Evolutionary conservation across 1,284 basidiomycete species (phyloP).

Genomic region (Inonotus obliquus): DNA sequence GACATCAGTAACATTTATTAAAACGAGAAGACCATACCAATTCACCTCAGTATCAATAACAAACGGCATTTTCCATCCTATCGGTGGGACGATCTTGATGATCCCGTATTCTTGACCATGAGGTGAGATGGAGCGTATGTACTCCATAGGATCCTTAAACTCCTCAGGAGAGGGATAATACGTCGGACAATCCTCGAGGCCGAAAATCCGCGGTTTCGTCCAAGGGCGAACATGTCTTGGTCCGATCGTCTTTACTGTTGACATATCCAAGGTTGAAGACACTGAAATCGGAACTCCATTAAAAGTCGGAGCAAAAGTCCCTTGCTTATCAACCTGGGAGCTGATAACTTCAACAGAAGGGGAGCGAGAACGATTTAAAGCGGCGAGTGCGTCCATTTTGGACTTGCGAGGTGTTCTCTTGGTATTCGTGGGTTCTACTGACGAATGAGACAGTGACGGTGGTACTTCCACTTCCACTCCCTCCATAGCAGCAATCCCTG

Average conservation of each 20-base stretch:
- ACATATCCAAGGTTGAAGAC: conserved; percentile 57
- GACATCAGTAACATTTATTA: conserved; percentile 19
- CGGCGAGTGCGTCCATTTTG: conserved; percentile 77
- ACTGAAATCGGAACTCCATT: conserved; percentile 55
- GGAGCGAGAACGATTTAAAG: conserved; percentile 62
- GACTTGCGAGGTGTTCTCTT: conserved; percentile 80
- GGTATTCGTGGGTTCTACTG: conserved; percentile 13
- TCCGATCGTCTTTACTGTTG: conserved; percentile 61
- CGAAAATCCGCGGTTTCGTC: conserved; percentile 65
- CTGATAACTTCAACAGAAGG: conserved; percentile 47
- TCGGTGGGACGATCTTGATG: conserved; percentile 94
- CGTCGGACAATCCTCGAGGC: conserved; percentile 84
- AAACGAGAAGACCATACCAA: conserved; percentile 27
- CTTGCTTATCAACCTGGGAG: conserved; percentile 22
- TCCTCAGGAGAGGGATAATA: conserved; percentile 88
- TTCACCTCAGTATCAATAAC: conserved; percentile 90
- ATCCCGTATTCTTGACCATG: conserved; percentile 82
- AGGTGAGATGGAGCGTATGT: conserved; percentile 83
- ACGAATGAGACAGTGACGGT: conserved; percentile 2
- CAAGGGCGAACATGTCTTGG: conserved; percentile 39
- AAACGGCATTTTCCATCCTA: conserved; percentile 95
- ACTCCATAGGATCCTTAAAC: conserved; percentile 94
- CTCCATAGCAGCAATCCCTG: conserved; percentile 23
- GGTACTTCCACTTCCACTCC: conserved; percentile 26
- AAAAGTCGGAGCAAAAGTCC: conserved; percentile 29